These are phyloP conservation scores for Castanea crenata DNA, from an alignment of 306 rosid species.

Conservation along the genomic window DNA sequence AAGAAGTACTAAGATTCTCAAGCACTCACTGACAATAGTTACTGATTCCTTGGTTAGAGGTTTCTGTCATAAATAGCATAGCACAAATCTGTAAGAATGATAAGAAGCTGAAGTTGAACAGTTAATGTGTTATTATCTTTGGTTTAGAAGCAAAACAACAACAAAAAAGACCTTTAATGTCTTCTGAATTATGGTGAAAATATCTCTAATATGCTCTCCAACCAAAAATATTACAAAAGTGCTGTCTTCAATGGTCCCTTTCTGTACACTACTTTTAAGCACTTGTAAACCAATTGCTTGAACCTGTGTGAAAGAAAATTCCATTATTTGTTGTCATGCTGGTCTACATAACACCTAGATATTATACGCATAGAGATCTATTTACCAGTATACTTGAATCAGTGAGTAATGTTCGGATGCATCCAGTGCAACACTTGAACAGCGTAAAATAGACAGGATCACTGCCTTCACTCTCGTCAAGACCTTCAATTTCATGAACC, in stretches of 20 bases:
- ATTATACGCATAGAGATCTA: constrained; percentile 16
- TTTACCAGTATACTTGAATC: constrained; percentile 76
- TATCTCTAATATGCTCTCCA: constrained; percentile 66
- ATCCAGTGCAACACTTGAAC: constrained; percentile 51
- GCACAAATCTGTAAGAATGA: constrained; percentile 26
- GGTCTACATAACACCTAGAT: constrained; percentile 20
- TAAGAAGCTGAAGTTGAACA: constrained; percentile 14
- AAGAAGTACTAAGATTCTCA: constrained; percentile 73
- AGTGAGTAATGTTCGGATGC: constrained; percentile 57
- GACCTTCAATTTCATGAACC: constrained; percentile 46
- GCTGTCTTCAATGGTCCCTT: constrained; percentile 48
- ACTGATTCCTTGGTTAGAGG: constrained; percentile 73
- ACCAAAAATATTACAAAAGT: constrained; percentile 59
- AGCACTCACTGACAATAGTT: constrained; percentile 61
- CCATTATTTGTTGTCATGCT: constrained; percentile 20
- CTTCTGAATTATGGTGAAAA: constrained; percentile 56
- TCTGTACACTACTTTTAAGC: constrained; percentile 67
- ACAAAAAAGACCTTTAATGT: constrained; percentile 54
- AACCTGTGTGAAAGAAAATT: constrained; percentile 54
- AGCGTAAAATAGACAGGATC: constrained; percentile 33
- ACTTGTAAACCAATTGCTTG: constrained; percentile 80
- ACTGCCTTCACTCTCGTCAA: constrained; percentile 37
- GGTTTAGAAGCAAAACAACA: constrained; percentile 10
- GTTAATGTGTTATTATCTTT: constrained; percentile 7
- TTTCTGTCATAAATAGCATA: constrained; percentile 49